Base-by-base conservation (phyloP, 2,329 filamentous ascomycete genomes). In the Thermothelomyces thermophilus region DNA sequence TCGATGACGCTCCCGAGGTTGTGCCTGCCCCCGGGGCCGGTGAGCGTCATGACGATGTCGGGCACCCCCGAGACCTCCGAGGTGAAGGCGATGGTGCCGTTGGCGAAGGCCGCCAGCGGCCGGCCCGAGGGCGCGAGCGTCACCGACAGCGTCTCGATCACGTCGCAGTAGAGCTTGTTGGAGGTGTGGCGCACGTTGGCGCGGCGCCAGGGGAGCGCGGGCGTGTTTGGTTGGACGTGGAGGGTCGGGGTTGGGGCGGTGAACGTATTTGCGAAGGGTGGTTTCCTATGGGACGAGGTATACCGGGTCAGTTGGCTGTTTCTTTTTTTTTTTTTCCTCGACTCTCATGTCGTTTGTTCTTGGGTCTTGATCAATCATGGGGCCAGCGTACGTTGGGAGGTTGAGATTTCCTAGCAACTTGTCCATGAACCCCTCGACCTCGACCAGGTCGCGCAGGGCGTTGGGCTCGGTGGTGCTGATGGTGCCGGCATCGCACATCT, bases 401-500 rank as follows among this genome's bases (percentile, higher is more conserved):
- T 83, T 90, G 24, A 98, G 89, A 58, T 87, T 89, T 41, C 90
- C 88, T 16, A 98, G 73, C 47, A 98, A 68, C 68, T 90, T 95
- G 58, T 88, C 90, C 68, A 97, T 80, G 71, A 90, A 86, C 28
- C 87, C 89, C 55, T 95, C 90, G 14, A 94, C 88, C 65, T 96
- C 90, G 13, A 98, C 89, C 13, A 91, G 76, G 64, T 98, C 93
- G 61, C 89, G 80, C 62, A 98, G 70, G 17, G 90, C 88, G 72
- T 98, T 97, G 9, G 87, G 86, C 67, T 98, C 93, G 1, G 91
- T 96, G 50, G 89, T 95, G 62, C 80, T 86, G 31, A 96, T 78
- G n/a, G 83, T 79, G 14, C 93, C 93, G 35, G 84, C 88, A 73
- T 98, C 93, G 66, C 93, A 96, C 86, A 98, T 95, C 70, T 98